Base-by-base conservation (phyloP, 2,329 filamentous ascomycete genomes). In the Macroventuria anomochaeta region DNA sequence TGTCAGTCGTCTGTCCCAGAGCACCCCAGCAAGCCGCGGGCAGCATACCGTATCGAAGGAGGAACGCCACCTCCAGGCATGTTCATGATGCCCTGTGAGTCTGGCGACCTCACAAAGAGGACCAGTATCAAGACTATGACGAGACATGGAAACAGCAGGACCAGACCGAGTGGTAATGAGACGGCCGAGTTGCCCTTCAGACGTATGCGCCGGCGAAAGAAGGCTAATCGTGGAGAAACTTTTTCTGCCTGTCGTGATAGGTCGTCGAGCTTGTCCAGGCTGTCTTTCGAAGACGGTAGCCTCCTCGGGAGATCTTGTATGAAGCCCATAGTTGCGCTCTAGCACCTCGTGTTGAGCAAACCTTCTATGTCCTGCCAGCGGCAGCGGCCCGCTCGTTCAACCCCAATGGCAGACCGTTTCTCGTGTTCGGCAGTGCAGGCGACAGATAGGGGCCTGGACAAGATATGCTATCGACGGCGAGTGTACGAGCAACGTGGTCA, bases 151-250 rank as follows among this genome's bases (percentile, higher is more conserved):
- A 97, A 97, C 65, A 97, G 80, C 63, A 99, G 83, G 65, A 97
- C 91, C 71, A 97, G 87, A 64, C 93, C 93, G 46, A 99, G 81
- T 21, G 95, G 95, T 72, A 97, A 88, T 44, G 93, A 96, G 75
- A 97, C 86, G 70, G 88, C 90, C 49, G 93, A 97, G 77, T 96
- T 96, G 68, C 91, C 91, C 77, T 88, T 89, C 79, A 99, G 80
- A 65, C 93, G 88, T 80, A 99, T 85, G 44, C 93, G 90, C 71
- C 91, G 85, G 65, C 88, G 84, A 75, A 97, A 90, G 76, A 97
- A 96, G 58, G 89, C 88, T 68, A 96, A 80, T 67, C 81, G 80
- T 15, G 83, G 79, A 7, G 76, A 68, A 10, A 74, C 62, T 59
- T 76, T 76, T 52, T 78, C 76, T 43, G 75, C 71, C 28, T 74